Base-by-base conservation (phyloP, 1,284 basidiomycete genomes). In the Peniophora sp. region DNA sequence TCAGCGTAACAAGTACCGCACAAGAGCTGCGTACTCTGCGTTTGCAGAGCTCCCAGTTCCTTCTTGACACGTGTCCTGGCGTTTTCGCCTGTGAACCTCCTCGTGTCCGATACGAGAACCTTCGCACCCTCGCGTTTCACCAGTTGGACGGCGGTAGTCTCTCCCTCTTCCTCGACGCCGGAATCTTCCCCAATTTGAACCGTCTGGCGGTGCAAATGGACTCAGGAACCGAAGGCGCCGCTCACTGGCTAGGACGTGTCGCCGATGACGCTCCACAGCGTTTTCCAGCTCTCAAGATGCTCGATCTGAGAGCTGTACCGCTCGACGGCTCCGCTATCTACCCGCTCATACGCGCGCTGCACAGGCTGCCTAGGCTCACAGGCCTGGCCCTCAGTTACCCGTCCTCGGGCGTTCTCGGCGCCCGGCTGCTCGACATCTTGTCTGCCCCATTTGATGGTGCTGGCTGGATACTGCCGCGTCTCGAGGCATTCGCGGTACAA, bases 231-330 rank as follows among this genome's bases (percentile, higher is more conserved):
- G 61, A 62, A n/a, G 64, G 66, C 44, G 62, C 62, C 34, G 54
- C 63, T 10, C 60, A 62, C 23, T 67, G 66, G 66, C 60, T 68
- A n/a, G 57, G 54, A n/a, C 60, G 56, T 44, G 51, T 65, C 37
- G 54, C 65, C 3, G 47, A 55, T 37, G 44, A 50, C 36, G 52
- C 56, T 17, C 51, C 56, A 11, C 35, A 50, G 24, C 61, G 58
- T 2, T 59, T 65, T 42, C 62, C 63, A 14, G 48, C 55, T 2
- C 54, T 68, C 5, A 60, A 60, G 42, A 56, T 62, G 15, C 62
- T 68, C 39, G 64, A 68, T 48, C 58, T 68, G 2, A 59, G 65
- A 17, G 56, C 62, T 12, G 65, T 62, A 54, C 60, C 57, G 51
- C 54, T 65, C 43, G 62, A 61, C 27, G 67, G 66, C 15, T 51